Base-by-base conservation (phyloP, 176 grass and related monocot genomes). In the Paspalum notatum region DNA sequence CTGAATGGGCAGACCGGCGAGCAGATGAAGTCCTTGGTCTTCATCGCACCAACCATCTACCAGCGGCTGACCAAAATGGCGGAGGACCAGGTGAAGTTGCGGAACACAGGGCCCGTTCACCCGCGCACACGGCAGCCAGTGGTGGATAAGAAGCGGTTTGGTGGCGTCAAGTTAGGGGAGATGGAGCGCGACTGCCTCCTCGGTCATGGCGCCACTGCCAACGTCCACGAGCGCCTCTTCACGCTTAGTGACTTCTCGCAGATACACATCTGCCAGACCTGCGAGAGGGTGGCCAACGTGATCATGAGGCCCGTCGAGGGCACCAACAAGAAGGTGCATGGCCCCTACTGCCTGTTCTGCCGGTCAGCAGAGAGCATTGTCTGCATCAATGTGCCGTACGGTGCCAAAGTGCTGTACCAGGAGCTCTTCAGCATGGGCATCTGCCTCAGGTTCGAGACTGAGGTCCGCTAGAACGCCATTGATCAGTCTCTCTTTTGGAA, bases 21-120 rank as follows among this genome's bases (percentile, higher is more conserved):
- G 87, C 84, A 89, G 81, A 90, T 90, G 80, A 14, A 62, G 20
- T 90, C 80, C 0, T 69, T 94, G 62, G 83, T 97, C 59, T 97
- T 97, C 85, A 92, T 87, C 18, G 94, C 89, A 4, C 91, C 91
- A 21, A 94, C 83, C 54, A 94, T 92, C 75, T 97, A 97, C 64
- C 94, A 94, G 85, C 74, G 91, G 55, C 79, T 97, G 46, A 85
- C 74, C 7, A 91, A 94, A 71, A 97, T 97, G 94, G 77, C 89
- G 0, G 91, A 97, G 80, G 94, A 97, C 47, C 94, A 97, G 82
- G 94, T 97, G 25, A 97, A 97, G 12, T 97, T 97, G 79, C 79
- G 94, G 12, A 97, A 97, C 27, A 97, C 91, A 0, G 94, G 94
- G 9, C 94, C 83, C 0, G 92, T 94, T 14, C 92, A 94, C 83